Conservation (phyloP, 1,284 basidiomycete species). For the Microbotryum silenes-acaulis region DNA sequence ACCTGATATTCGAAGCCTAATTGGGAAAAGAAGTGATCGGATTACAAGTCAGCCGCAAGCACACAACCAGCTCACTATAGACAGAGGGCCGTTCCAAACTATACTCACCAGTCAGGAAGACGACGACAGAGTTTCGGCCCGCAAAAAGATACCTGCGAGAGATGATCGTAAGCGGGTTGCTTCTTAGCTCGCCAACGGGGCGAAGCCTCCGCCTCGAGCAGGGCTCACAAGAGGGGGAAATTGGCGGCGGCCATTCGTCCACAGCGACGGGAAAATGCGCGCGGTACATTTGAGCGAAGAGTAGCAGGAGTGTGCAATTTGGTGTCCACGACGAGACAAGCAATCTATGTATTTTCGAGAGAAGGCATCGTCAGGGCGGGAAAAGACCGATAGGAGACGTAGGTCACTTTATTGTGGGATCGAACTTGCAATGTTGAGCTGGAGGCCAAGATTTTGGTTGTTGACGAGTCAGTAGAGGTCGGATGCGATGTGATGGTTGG, state of each 20-base stretch:
- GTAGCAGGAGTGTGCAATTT: background rate
- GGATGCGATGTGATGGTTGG: background rate
- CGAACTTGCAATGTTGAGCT: no score
- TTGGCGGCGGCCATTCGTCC: conserved; percentile 22
- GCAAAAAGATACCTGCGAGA: conserved; percentile 2
- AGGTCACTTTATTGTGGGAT: background rate
- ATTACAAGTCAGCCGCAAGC: background rate
- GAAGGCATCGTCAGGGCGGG: background rate
- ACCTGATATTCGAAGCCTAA: conserved; percentile 19
- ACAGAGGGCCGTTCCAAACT: no score
- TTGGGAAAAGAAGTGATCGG: background rate
- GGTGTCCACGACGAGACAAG: background rate
- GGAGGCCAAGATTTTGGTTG: background rate
- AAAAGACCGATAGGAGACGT: background rate
- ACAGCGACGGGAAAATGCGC: conserved; percentile 14
- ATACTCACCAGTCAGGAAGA: conserved; percentile 14
- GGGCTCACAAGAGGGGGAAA: conserved; percentile 11
- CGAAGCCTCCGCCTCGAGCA: no score
- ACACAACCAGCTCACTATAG: no score
- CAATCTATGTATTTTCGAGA: no score
- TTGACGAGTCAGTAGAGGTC: no score
- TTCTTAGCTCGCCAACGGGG: no score
- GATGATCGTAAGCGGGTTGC: no score
- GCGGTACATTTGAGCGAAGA: background rate
- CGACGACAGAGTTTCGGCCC: conserved; percentile 18